These are phyloP conservation scores for Xylariaceae sp. DNA, from an alignment of 2,329 filamentous ascomycete species.

Conservation along the genomic window DNA sequence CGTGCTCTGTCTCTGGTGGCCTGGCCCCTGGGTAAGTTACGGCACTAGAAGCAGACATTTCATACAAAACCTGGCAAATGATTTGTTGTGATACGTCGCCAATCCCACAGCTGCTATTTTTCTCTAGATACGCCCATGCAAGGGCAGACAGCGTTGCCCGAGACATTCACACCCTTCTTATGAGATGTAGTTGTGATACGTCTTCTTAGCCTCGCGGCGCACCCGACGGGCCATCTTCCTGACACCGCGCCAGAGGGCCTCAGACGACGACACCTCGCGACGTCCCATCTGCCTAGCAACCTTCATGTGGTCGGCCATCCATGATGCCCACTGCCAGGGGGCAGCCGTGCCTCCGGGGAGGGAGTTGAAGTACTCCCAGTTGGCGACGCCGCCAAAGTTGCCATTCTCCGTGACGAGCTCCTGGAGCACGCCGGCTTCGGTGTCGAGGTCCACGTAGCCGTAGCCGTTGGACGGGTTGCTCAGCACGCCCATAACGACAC, in stretches of 20 bases:
- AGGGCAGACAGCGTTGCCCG: no score
- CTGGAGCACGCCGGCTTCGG: constrained; percentile 39
- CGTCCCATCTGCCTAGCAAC: constrained; percentile 15
- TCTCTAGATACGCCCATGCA: no score
- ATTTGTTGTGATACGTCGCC: no score
- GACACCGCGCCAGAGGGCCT: constrained; percentile 23
- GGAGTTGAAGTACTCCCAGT: constrained; percentile 93
- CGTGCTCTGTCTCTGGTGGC: no score
- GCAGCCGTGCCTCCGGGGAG: constrained; percentile 55
- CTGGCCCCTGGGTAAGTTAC: no score
- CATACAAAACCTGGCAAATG: no score
- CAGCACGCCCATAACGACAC: constrained; percentile 74
- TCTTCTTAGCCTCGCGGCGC: constrained; percentile 23
- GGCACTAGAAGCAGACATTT: no score
- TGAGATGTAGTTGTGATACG: constrained; percentile 26
- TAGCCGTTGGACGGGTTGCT: constrained; percentile 70
- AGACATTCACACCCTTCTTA: no score
- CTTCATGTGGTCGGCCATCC: constrained; percentile 25
- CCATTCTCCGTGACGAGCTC: constrained; percentile 48
- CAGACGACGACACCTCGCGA: constrained; percentile 22
- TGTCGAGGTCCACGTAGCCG: constrained; percentile 46
- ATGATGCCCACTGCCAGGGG: constrained; percentile 71
- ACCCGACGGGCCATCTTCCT: constrained; percentile 23
- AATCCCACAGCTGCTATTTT: no score
- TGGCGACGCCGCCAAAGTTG: constrained; percentile 81